Percentiles rank a stretch among this genome's conserved stretches.
phyloP scores from a whole-genome alignment of 352 stramenopile species.

The Nothophytophthora sp. region DNA sequence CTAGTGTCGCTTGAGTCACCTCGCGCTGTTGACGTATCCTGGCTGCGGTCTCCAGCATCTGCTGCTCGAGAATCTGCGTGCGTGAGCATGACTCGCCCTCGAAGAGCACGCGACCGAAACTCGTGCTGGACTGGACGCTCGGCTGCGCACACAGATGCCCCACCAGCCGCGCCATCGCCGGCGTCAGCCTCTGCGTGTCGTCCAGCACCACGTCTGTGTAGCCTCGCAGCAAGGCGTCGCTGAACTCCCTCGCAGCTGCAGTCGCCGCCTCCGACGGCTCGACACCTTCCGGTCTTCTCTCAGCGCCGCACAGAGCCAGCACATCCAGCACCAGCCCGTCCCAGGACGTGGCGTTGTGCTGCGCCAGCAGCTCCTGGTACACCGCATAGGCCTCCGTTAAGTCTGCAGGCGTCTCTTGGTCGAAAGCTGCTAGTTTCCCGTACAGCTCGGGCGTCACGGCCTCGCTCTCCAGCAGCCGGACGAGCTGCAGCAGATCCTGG shows the following conservation, averaged over 20 bases:
- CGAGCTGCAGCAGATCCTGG: constrained; percentile 68
- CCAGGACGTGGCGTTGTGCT: constrained; percentile 66
- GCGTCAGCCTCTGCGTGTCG: constrained; percentile 66
- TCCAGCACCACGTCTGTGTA: constrained; percentile 76
- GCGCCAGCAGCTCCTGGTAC: constrained; percentile 54
- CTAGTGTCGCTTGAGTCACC: constrained; percentile 7
- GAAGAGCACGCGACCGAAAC: constrained; percentile 48
- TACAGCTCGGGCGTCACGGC: constrained; percentile 52
- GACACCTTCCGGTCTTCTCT: background rate
- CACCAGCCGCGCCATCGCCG: constrained; percentile 60
- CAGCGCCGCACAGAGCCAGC: constrained; percentile 22
- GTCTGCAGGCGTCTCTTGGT: constrained; percentile 17
- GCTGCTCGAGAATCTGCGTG: constrained; percentile 36
- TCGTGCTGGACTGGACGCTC: constrained; percentile 52
- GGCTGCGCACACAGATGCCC: constrained; percentile 37
- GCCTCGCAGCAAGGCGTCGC: constrained; percentile 28
- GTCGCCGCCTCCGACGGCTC: background rate
- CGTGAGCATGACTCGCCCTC: constrained; percentile 29
- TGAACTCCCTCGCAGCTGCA: constrained; percentile 45
- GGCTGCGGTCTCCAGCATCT: constrained; percentile 20
- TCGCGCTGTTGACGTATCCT: background rate
- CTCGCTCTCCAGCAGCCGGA: constrained; percentile 66
- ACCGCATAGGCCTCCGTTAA: constrained; percentile 49
- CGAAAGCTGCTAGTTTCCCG: constrained; percentile 12
- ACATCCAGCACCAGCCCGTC: constrained; percentile 66